phyloP scores from a whole-genome alignment of 208 protist genomes.

The Leishmania mexicana region DNA sequence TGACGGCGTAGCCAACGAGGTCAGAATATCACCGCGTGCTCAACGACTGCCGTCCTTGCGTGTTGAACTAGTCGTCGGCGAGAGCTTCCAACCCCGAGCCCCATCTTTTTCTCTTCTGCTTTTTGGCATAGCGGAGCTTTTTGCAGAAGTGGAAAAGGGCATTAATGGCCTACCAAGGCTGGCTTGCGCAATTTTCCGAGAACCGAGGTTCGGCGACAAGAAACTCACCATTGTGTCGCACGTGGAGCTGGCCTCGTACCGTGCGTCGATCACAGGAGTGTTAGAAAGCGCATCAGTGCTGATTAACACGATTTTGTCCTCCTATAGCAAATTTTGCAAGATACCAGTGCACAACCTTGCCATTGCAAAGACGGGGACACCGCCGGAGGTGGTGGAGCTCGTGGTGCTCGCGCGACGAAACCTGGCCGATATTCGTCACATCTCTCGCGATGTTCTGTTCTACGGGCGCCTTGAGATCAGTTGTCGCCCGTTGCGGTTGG shows the following conservation, averaged over 20 bases:
- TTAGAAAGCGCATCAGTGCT: slow-evolving; percentile 41
- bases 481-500: slow-evolving; percentile 54
- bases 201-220: slow-evolving; percentile 46
- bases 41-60: slow-evolving; percentile 47
- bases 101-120: slow-evolving; percentile 60
- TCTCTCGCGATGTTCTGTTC: slow-evolving; percentile 70
- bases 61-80: slow-evolving; percentile 57
- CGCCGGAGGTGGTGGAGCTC: slow-evolving; percentile 39
- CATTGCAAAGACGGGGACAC: slow-evolving; percentile 34
- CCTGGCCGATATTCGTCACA: slow-evolving; percentile 43
- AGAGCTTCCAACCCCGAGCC: slow-evolving; percentile 56
- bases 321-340: slow-evolving; percentile 53
- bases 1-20: slow-evolving; percentile 13
- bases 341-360: slow-evolving; percentile 48
- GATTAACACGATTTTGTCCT: slow-evolving; percentile 48
- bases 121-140: slow-evolving; percentile 68
- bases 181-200: slow-evolving; percentile 63
- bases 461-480: slow-evolving; percentile 77
- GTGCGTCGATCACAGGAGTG: slow-evolving; percentile 32
- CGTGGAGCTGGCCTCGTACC: slow-evolving; percentile 45
- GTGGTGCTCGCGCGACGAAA: slow-evolving; percentile 44
- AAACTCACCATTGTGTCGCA: slow-evolving; percentile 39
- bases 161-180: slow-evolving; percentile 65
- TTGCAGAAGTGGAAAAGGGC: slow-evolving; percentile 56
- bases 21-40: slow-evolving; percentile 38